Conservation (phyloP, 345 rosid genomes). For the Citrus trifoliata region DNA sequence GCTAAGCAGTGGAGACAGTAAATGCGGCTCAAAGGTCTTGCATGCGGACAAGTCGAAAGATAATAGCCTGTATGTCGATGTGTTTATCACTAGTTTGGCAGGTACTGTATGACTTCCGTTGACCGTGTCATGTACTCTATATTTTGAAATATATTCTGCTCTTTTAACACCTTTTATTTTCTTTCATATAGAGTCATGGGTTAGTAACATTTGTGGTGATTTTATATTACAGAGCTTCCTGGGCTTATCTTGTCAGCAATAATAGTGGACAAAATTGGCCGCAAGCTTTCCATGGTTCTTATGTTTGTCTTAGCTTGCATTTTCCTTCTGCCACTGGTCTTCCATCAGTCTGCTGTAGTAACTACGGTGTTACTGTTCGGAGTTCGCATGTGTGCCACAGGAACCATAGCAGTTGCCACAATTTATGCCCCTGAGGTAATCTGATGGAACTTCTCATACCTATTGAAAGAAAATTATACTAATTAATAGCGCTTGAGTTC, state of each 20-base stretch:
- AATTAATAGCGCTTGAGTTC: no score
- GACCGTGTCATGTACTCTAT: background rate
- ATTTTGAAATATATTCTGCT: background rate
- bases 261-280: slow-evolving; percentile 56
- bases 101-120: background rate
- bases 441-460: background rate
- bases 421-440: slow-evolving; percentile 68
- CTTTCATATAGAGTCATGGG: background rate
- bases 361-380: slow-evolving; percentile 49
- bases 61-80: slow-evolving; percentile 26
- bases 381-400: slow-evolving; percentile 57
- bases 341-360: slow-evolving; percentile 34
- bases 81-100: slow-evolving; percentile 11
- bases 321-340: slow-evolving; percentile 47
- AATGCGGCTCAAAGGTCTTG: slow-evolving; percentile 15
- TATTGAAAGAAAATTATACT: no score
- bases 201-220: background rate
- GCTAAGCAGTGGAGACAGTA: slow-evolving; percentile 28
- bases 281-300: slow-evolving; percentile 46
- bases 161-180: background rate
- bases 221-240: slow-evolving; percentile 44
- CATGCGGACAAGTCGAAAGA: background rate
- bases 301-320: slow-evolving; percentile 43
- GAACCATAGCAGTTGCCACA: slow-evolving; percentile 43
- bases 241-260: slow-evolving; percentile 57